Evolutionary conservation across 179 eudicot species (phyloP).

Genomic region (Beta corolliflora): DNA sequence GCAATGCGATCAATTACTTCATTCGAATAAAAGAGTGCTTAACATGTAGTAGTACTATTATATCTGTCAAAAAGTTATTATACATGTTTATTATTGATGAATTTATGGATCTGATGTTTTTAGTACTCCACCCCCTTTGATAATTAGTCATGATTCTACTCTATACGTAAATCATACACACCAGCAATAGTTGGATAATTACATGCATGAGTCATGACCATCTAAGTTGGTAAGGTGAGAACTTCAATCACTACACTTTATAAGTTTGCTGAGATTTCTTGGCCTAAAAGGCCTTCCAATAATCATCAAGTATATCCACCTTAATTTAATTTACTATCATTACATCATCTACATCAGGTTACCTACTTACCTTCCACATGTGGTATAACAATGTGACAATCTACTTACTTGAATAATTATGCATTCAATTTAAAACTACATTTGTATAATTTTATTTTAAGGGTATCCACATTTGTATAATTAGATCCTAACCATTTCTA

Average conservation of each 20-base stretch:
- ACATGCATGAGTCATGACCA: not conserved
- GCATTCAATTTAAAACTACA: too few species aligned
- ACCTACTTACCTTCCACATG: not conserved
- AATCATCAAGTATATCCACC: not conserved
- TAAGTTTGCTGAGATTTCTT: constrained; percentile 18
- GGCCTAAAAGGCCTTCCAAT: constrained; percentile 22
- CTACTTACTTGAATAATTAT: not conserved
- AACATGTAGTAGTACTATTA: too few species aligned
- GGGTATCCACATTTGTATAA: too few species aligned
- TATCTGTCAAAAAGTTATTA: too few species aligned
- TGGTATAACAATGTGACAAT: not conserved
- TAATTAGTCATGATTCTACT: too few species aligned
- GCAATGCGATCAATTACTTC: too few species aligned
- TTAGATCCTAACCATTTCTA: too few species aligned
- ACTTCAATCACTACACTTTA: not conserved
- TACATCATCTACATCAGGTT: not conserved
- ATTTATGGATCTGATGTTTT: too few species aligned
- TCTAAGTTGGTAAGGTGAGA: constrained; percentile 14
- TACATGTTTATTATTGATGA: too few species aligned
- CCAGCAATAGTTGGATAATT: constrained; percentile 2
- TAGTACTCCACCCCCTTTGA: too few species aligned
- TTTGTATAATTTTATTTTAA: too few species aligned
- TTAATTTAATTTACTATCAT: constrained; percentile 7
- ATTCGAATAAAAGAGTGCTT: too few species aligned
- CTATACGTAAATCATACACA: not conserved